phyloP scores from a whole-genome alignment of 2,329 filamentous ascomycete genomes.

The Alternaria gansuensis region DNA sequence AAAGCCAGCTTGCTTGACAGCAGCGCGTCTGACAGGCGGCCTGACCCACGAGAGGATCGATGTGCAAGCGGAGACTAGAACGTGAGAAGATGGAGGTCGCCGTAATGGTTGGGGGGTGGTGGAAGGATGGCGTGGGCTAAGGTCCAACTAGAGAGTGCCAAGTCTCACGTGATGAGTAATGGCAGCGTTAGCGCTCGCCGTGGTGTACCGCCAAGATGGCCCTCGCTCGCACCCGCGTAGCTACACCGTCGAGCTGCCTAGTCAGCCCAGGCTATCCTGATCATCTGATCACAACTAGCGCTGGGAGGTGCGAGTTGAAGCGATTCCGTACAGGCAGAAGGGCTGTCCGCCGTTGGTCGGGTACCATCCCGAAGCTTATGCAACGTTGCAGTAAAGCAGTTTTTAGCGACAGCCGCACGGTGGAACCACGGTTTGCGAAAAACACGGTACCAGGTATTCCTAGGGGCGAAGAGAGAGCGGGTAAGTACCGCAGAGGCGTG shows the following conservation, averaged over 20 bases:
- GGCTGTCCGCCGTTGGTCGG: not conserved
- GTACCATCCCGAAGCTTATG: not conserved
- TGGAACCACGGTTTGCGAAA: not conserved
- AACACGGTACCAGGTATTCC: not conserved
- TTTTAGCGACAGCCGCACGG: not conserved
- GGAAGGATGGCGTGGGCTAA: not conserved
- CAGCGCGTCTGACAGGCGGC: not conserved
- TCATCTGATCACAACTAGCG: not conserved
- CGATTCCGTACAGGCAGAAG: not conserved
- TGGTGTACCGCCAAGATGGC: not conserved
- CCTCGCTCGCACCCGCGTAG: not conserved
- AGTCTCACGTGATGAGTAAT: not conserved
- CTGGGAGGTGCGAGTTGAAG: accelerated
- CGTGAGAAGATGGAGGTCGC: not conserved
- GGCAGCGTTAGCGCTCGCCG: not conserved
- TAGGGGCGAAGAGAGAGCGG: not conserved
- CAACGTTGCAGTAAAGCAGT: not conserved
- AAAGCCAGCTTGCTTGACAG: not conserved
- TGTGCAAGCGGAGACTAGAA: not conserved
- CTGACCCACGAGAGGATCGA: not conserved
- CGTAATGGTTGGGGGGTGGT: not conserved
- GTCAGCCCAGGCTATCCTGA: not conserved
- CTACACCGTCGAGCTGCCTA: not conserved
- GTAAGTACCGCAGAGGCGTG: not conserved
- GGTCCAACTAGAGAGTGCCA: not conserved